A percentile compares a stretch with the other conserved stretches of the same genome.
phyloP scores from a whole-genome alignment of 2,329 filamentous ascomycete species.

The Colletotrichum lindemuthianum region DNA sequence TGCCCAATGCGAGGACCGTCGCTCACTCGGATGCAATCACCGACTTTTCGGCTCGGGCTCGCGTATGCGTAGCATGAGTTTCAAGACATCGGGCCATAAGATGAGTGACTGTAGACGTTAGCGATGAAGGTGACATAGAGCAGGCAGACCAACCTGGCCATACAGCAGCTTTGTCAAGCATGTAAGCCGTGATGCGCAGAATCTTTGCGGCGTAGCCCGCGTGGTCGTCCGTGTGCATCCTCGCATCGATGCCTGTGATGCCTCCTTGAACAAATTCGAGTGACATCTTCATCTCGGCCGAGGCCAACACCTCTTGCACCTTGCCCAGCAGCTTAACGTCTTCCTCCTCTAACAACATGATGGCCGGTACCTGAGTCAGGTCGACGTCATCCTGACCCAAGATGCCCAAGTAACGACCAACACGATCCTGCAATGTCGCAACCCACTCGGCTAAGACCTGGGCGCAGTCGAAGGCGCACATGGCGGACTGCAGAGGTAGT shows the following conservation, averaged over 20 bases:
- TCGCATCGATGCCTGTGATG: constrained; percentile 62
- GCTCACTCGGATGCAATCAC: constrained; percentile 52
- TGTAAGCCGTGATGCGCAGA: constrained; percentile 83
- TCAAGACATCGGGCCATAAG: constrained; percentile 67
- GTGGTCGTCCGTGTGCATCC: constrained; percentile 67
- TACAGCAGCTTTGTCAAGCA: constrained; percentile 88
- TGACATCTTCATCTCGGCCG: constrained; percentile 83
- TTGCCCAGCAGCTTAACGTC: constrained; percentile 87
- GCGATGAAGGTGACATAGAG: not conserved
- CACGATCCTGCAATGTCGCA: constrained; percentile 89
- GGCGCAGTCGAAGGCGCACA: constrained; percentile 93
- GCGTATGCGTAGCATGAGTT: constrained; percentile 63
- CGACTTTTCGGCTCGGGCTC: constrained; percentile 63
- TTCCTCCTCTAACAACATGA: constrained; percentile 92
- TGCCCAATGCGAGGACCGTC: not conserved
- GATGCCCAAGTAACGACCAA: constrained; percentile 89
- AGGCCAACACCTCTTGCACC: constrained; percentile 80
- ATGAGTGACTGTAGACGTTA: constrained; percentile 55
- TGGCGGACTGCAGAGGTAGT: constrained; percentile 86
- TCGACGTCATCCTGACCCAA: constrained; percentile 86
- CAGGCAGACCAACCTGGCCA: constrained; percentile 79
- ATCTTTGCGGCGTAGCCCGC: constrained; percentile 87
- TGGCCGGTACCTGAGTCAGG: constrained; percentile 80
- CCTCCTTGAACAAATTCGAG: constrained; percentile 59
- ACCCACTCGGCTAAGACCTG: constrained; percentile 96